These are phyloP conservation scores for Talaromyces sp. DNA, from an alignment of 2,329 filamentous ascomycete species.

Conservation along the genomic window DNA sequence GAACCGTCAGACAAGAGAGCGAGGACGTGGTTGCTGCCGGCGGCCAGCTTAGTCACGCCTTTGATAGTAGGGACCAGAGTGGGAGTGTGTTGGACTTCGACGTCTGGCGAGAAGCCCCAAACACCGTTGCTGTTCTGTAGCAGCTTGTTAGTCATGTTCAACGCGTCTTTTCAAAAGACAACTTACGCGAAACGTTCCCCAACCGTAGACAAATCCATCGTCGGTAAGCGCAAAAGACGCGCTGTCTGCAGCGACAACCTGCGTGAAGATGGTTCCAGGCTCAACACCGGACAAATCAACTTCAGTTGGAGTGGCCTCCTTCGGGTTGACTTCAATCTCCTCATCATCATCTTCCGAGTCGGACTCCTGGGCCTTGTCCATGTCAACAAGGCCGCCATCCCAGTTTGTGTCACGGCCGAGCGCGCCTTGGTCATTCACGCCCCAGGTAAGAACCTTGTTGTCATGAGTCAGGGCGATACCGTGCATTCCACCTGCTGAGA, in stretches of 20 bases:
- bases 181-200: slow-evolving; percentile 58
- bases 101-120: slow-evolving; percentile 47
- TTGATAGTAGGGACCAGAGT: slow-evolving; percentile 44
- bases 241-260: slow-evolving; percentile 57
- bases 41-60: slow-evolving; percentile 45
- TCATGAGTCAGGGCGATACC: slow-evolving; percentile 65
- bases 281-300: slow-evolving; percentile 48
- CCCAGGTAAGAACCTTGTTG: slow-evolving; percentile 74
- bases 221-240: slow-evolving; percentile 58
- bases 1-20: slow-evolving; percentile 51
- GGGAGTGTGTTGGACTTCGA: slow-evolving; percentile 35
- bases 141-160: neutral
- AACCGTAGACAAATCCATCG: slow-evolving; percentile 57
- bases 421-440: slow-evolving; percentile 73
- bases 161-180: neutral
- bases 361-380: slow-evolving; percentile 45
- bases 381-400: slow-evolving; percentile 57
- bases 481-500: slow-evolving; percentile 74
- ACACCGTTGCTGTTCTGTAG: slow-evolving; percentile 54
- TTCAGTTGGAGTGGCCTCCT: slow-evolving; percentile 51
- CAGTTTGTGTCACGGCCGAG: slow-evolving; percentile 65
- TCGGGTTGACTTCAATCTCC: slow-evolving; percentile 50
- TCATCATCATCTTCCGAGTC: slow-evolving; percentile 49
- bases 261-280: slow-evolving; percentile 51
- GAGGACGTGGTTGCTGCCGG: slow-evolving; percentile 50